Conservation (phyloP, 495 filamentous ascomycete genomes). For the Daldinia concentrica region DNA sequence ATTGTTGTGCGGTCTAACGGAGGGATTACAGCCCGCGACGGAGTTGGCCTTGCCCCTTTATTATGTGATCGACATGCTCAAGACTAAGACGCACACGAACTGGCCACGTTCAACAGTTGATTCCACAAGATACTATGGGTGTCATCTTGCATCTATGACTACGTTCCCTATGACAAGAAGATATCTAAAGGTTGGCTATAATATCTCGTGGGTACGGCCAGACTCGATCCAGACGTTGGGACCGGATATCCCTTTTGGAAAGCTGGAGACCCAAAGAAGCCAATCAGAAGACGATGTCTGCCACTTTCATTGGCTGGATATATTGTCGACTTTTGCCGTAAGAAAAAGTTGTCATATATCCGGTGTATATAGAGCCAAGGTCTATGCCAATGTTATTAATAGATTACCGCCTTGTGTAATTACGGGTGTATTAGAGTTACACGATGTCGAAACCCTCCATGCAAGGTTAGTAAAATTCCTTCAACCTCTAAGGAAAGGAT, state of each 20-base stretch:
- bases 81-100: not conserved
- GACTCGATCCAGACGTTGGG: conserved; percentile 1
- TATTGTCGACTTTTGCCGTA: conserved; percentile 20
- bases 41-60: conserved; percentile 6
- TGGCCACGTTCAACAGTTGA: conserved; percentile 10
- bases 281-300: conserved; percentile 1
- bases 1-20: conserved; percentile 1
- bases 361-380: conserved; percentile 15
- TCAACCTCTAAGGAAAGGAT: not conserved
- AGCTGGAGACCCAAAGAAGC: not conserved
- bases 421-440: not conserved
- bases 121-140: not conserved
- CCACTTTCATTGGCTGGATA: conserved; percentile 8
- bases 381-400: conserved; percentile 2
- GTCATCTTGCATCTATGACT: not conserved
- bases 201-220: conserved; percentile 1
- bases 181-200: not conserved
- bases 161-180: not conserved
- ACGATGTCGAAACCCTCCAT: not conserved
- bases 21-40: not conserved
- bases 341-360: conserved; percentile 9
- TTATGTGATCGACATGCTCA: conserved; percentile 18
- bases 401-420: not conserved
- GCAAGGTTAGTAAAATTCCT: not conserved
- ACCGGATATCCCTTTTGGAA: conserved; percentile 8